Base-by-base conservation (phyloP, 805 yeast species). In the Groenewaldozyma tartarivorans region DNA sequence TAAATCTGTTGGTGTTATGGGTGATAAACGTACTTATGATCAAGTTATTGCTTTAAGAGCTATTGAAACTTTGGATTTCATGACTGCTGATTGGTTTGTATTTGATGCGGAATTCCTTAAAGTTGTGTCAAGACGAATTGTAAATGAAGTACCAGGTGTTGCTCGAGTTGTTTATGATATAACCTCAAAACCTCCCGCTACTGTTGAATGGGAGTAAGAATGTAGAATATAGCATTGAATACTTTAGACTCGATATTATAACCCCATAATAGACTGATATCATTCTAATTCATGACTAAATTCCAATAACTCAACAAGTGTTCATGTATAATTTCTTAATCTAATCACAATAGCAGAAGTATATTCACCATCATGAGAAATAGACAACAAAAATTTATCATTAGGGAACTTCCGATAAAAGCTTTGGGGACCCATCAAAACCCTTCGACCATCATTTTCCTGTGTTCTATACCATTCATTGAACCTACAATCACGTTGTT, bases 11-110 rank as follows among this genome's bases (percentile, higher is more conserved):
- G 99, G 99, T 71, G 99, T 92, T 51, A 85, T 86, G 96, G 99
- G 99, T 61, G 99, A 92, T 67, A 95, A 92, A 73, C 82, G 99
- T 72, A 86, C 96, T 46, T 92, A 92, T 62, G 98, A 92, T 65
- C 99, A 92, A 71, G 99, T 92, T 48, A 92, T 92, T 70, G 98
- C 98, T 37, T 76, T 92, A 61, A 82, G 99, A 69, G 98, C 98
- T 53, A 86, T 92, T 56, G 96, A 88, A 71, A 92, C 98, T 41
- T 75, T 79, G 47, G 99, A 92, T 69, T 92, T 92, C 75, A 92
- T 92, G 99, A 92, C 99, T 56, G 98, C 98, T 48, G 98, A 92
- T 67, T 92, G 99, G 99, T 92, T 68, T 64, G 83, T 81, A 50
- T 92, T 92, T 60, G 96, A 88, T 55, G 90, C 90, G 50, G 62